Base-by-base conservation (phyloP, 2,329 filamentous ascomycete species). In the Calycina herbarum region DNA sequence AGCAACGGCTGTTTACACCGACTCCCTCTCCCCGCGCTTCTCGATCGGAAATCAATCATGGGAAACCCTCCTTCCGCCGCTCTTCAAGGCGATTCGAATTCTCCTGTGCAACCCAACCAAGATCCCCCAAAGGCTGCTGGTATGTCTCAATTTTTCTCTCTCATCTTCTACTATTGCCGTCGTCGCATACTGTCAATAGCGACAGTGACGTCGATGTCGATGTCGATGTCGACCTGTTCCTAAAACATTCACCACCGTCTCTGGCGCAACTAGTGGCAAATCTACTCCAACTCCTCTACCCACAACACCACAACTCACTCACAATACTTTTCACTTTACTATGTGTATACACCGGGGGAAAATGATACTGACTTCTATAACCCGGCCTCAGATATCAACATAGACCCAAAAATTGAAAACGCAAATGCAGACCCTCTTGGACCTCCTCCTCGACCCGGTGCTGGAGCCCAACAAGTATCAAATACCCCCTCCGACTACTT, bases 401-500 rank as follows among this genome's bases (percentile, higher is more conserved):
- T 64, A 64, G 71, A 71, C 67, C 73, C 78, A 70, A 86, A 86
- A 76, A 69, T 79, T 69, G 85, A 89, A 73, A 74, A 75, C 66
- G 77, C 82, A 73, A 85, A 85, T 82, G 81, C 82, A 77, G 87
- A 89, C 76, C 86, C 89, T 64, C 84, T 92, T 74, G 88, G 89
- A 71, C 89, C 89, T 71, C 89, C 90, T 64, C 89, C 89, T 66
- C 88, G 89, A 78, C 85, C 88, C 64, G 48, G 48, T 54, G 80
- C 80, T 58, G 62, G 42, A 7, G 62, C 61, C 33, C 84, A 85
- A 75, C 77, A 80, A 73, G 79, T 81, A 66, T 78, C 79, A 64
- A 84, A 87, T 72, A 86, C 86, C 8, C 84, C 87, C 58, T 27
- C 48, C 7, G 89, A 93, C 75, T 92, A 90, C 78, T 93, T 92